Evolutionary conservation across 2,329 filamentous ascomycete genomes (phyloP).

Genomic region (Lecanicillium sp.): DNA sequence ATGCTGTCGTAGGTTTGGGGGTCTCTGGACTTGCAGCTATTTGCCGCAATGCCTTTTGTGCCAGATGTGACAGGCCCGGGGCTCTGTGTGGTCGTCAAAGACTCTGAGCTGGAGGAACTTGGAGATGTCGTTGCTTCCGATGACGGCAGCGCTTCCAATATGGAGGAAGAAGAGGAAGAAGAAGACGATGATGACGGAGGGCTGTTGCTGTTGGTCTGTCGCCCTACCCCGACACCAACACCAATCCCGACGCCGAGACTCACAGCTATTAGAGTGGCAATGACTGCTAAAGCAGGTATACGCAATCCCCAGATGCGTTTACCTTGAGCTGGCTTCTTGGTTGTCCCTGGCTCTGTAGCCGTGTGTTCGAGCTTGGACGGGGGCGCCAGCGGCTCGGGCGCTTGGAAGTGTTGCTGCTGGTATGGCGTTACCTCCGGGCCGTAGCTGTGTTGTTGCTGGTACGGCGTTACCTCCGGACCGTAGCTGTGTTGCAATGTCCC

Average conservation of each 20-base stretch:
- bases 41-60: conserved; percentile 8
- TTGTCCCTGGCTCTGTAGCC: no score
- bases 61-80: conserved; percentile 7
- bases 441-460: not conserved
- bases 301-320: no score
- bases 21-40: conserved; percentile 10
- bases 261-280: no score
- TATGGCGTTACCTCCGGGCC: not conserved
- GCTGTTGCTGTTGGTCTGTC: no score
- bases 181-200: not conserved
- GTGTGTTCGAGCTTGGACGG: no score
- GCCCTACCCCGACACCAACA: no score
- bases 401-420: not conserved
- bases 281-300: no score
- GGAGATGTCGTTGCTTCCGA: not conserved
- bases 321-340: no score
- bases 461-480: not conserved
- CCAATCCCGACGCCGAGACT: no score
- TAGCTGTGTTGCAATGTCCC: not conserved
- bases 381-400: not conserved
- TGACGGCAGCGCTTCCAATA: no score
- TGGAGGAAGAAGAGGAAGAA: not conserved
- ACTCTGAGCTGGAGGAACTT: not conserved
- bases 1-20: conserved; percentile 8
- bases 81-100: not conserved